A percentile compares a stretch with the other conserved stretches of the same genome.
These are phyloP conservation scores for Amoebophrya sp. DNA, from an alignment of 169 alveolate genomes.

Conservation along the genomic window DNA sequence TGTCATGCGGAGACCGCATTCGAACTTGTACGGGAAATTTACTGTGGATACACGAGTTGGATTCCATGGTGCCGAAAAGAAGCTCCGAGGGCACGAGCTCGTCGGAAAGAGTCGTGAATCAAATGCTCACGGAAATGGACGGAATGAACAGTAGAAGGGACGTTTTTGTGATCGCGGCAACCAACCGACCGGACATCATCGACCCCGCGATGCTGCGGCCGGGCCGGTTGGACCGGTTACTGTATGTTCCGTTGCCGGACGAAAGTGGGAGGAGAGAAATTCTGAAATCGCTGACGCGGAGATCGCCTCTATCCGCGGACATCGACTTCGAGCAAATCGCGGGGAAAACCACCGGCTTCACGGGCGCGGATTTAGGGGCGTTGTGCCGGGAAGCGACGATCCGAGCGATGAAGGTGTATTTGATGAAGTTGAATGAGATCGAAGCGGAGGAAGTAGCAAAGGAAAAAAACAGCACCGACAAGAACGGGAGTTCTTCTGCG, in stretches of 20 bases:
- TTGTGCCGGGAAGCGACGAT: conserved; percentile 48
- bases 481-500: no score
- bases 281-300: conserved; percentile 70
- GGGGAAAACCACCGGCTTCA: conserved; percentile 43
- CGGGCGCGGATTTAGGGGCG: conserved; percentile 57
- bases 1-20: no score
- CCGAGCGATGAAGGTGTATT: background rate
- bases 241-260: conserved; percentile 95
- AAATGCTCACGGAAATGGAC: conserved; percentile 96
- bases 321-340: conserved; percentile 46
- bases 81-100: conserved; percentile 38
- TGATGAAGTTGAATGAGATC: background rate
- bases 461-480: no score
- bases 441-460: background rate
- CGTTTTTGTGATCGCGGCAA: conserved; percentile 97
- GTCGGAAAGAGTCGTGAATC: conserved; percentile 89
- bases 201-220: conserved; percentile 99
- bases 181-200: conserved; percentile 97
- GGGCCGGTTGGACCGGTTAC: conserved; percentile 85
- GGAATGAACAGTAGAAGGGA: conserved; percentile 81
- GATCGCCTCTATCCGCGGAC: conserved; percentile 70
- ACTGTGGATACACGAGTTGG: no score
- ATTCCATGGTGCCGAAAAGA: conserved; percentile 86
- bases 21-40: no score
- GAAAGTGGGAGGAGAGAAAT: conserved; percentile 81